Conservation (phyloP, 1,284 basidiomycete species). For the Puccinia hordei region DNA sequence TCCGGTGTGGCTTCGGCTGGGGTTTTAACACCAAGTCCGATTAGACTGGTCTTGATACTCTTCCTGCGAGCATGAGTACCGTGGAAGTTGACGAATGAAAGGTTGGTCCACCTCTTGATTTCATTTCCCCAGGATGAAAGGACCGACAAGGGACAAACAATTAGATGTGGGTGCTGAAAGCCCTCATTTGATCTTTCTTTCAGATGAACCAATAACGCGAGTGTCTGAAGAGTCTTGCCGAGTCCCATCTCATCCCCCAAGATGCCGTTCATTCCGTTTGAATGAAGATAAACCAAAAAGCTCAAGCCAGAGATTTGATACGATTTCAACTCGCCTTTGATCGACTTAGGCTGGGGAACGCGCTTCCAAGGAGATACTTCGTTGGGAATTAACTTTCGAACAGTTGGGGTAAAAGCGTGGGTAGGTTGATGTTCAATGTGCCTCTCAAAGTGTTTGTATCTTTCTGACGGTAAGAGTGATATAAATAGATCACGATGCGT, state of each 20-base stretch:
- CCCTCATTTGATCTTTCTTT: constrained; percentile 59
- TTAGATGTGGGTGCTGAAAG: constrained; percentile 64
- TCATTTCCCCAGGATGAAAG: constrained; percentile 67
- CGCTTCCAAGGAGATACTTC: not conserved
- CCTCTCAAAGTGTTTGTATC: not conserved
- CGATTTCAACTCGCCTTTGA: constrained; percentile 37
- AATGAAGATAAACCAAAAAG: constrained; percentile 66
- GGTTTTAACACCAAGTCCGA: constrained; percentile 52
- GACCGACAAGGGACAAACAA: constrained; percentile 69
- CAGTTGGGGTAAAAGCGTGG: not conserved
- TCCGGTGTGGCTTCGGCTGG: constrained; percentile 59
- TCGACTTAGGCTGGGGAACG: constrained; percentile 16
- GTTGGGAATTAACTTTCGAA: not conserved
- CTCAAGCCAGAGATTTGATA: constrained; percentile 65
- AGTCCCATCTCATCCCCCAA: constrained; percentile 70
- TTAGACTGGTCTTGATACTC: constrained; percentile 60
- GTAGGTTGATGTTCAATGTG: not conserved
- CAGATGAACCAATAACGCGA: constrained; percentile 67
- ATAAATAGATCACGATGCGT: not conserved
- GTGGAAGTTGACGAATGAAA: constrained; percentile 65
- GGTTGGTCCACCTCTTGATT: constrained; percentile 66
- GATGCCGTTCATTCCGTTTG: constrained; percentile 68
- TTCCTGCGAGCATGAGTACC: constrained; percentile 64
- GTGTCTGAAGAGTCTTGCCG: constrained; percentile 69
- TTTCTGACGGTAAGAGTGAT: not conserved